Conservation (phyloP, 352 stramenopile genomes). For the Phytopythium helicoides region DNA sequence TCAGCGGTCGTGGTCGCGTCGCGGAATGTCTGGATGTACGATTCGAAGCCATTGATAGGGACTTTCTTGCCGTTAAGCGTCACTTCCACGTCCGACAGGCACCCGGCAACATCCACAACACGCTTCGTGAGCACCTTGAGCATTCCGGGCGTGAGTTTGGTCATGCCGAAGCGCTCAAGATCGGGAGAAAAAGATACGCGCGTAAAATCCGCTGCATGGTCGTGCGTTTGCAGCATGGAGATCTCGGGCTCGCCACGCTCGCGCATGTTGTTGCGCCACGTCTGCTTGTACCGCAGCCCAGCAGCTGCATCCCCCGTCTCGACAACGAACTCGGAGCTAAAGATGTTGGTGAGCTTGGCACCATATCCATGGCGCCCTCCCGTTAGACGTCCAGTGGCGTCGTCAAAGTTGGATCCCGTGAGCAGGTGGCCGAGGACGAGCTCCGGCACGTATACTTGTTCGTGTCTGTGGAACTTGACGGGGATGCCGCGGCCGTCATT, state of each 20-base stretch:
- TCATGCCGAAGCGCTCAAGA: constrained; percentile 96
- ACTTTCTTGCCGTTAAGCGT: constrained; percentile 91
- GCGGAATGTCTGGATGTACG: constrained; percentile 93
- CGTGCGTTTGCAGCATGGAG: constrained; percentile 66
- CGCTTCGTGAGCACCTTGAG: constrained; percentile 94
- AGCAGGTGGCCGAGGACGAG: constrained; percentile 99
- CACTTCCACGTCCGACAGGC: constrained; percentile 90
- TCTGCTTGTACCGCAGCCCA: constrained; percentile 86
- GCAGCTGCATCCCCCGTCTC: constrained; percentile 94
- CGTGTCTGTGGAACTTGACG: constrained; percentile 95
- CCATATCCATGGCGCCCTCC: constrained; percentile 95
- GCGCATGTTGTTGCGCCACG: constrained; percentile 97
- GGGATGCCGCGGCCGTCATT: constrained; percentile 99
- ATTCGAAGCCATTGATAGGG: constrained; percentile 94
- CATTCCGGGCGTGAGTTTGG: constrained; percentile 92
- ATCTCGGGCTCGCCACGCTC: constrained; percentile 85
- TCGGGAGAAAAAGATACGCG: constrained; percentile 98
- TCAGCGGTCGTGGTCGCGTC: constrained; percentile 43
- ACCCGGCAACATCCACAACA: constrained; percentile 98
- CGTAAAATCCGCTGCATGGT: constrained; percentile 91
- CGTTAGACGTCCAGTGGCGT: constrained; percentile 96
- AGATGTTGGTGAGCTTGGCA: constrained; percentile 99
- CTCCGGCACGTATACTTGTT: constrained; percentile 97
- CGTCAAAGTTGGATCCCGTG: constrained; percentile 99
- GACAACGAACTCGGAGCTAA: constrained; percentile 98